Evolutionary conservation across 163 green algal genomes (phyloP).

Genomic region (Chlamydomonas reinhardtii): DNA sequence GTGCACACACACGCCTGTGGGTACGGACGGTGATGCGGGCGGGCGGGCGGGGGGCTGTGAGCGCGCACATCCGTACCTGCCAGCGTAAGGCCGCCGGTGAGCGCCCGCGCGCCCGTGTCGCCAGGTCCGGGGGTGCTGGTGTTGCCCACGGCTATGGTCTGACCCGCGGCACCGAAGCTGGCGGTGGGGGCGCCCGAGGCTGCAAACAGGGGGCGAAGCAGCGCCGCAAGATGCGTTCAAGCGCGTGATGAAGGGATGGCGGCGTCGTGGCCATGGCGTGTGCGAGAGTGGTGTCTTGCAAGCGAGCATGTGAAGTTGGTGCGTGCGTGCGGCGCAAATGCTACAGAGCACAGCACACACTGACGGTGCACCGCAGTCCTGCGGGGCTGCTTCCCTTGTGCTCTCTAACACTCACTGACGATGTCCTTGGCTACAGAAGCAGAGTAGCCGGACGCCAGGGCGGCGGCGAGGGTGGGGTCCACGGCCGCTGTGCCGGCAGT

Average conservation of each 20-base stretch:
- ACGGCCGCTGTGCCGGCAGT: not conserved
- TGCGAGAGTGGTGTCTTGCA: too few relatives aligned
- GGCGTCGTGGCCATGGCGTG: too few relatives aligned
- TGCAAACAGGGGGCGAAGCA: not conserved
- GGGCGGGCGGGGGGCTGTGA: too few relatives aligned
- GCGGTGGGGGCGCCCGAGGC: slow-evolving; percentile 12
- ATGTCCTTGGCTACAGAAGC: slow-evolving; percentile 38
- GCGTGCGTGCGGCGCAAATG: too few relatives aligned
- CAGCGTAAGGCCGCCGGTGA: slow-evolving; percentile 36
- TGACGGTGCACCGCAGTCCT: too few relatives aligned
- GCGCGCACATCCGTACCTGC: slow-evolving; percentile 25
- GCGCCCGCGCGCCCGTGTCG: not conserved
- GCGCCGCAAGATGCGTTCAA: too few relatives aligned
- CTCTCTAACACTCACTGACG: slow-evolving; percentile 21
- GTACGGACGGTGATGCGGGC: not conserved
- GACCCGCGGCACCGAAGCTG: slow-evolving; percentile 30
- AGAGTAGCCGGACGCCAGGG: not conserved
- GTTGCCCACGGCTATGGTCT: slow-evolving; percentile 5
- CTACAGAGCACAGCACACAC: too few relatives aligned
- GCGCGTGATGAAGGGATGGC: too few relatives aligned
- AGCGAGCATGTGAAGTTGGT: too few relatives aligned
- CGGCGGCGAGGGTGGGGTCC: not conserved
- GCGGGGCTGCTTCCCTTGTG: too few relatives aligned
- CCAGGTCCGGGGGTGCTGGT: not conserved
- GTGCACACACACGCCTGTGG: too few relatives aligned